Evolutionary conservation across 208 protist genomes (phyloP).

Genomic region (Phytomonas sp.): DNA sequence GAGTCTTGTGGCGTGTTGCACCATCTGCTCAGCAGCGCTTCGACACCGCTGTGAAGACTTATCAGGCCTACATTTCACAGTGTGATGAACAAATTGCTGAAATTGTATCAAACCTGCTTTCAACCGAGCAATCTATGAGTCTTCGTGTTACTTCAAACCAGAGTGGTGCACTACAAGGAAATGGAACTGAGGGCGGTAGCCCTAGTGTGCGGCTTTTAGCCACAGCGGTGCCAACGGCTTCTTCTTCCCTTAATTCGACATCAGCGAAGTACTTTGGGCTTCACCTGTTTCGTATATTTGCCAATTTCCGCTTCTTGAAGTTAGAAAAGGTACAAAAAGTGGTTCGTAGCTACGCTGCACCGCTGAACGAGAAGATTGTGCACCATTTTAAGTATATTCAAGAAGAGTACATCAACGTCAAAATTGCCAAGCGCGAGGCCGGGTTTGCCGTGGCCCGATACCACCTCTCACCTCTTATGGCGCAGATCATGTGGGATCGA

Average conservation of each 20-base stretch:
- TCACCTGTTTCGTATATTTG: conserved; percentile 54
- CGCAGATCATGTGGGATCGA: conserved; percentile 64
- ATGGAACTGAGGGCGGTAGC: background rate
- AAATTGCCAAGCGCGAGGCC: conserved; percentile 32
- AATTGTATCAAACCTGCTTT: conserved; percentile 36
- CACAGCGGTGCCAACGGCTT: background rate
- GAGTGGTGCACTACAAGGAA: background rate
- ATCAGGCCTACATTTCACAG: conserved; percentile 25
- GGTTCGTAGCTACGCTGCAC: conserved; percentile 50
- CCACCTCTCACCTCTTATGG: conserved; percentile 41
- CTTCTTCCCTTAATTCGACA: conserved; percentile 12
- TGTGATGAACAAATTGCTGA: conserved; percentile 68
- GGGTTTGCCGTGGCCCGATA: conserved; percentile 41
- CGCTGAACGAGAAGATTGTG: conserved; percentile 54
- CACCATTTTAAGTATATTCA: conserved; percentile 47
- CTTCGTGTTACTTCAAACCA: background rate
- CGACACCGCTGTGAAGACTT: conserved; percentile 28
- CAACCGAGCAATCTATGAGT: background rate
- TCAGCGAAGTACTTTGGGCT: conserved; percentile 17
- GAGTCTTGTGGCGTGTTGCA: conserved; percentile 41
- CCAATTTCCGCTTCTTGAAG: conserved; percentile 58
- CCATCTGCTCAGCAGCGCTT: conserved; percentile 28
- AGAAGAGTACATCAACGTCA: conserved; percentile 64
- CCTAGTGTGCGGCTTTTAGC: background rate
- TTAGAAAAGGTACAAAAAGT: conserved; percentile 61